Conservation (phyloP, 176 grass and related monocot genomes). For the Eleusine coracana region DNA sequence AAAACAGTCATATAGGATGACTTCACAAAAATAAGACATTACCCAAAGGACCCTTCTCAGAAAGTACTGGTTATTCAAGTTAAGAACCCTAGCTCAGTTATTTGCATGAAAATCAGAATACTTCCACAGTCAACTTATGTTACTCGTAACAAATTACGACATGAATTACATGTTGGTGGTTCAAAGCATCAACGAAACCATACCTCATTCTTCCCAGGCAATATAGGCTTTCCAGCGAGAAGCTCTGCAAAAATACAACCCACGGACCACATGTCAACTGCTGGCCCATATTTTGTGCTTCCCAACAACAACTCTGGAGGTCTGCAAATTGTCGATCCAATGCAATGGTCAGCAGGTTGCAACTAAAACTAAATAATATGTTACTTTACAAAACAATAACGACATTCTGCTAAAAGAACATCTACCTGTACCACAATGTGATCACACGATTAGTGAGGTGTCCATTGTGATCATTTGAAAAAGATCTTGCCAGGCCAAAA, state of each 20-base stretch:
- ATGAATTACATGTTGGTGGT: background rate
- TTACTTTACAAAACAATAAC: constrained; percentile 23
- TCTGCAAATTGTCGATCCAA: constrained; percentile 56
- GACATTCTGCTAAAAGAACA: constrained; percentile 25
- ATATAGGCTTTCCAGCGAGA: constrained; percentile 81
- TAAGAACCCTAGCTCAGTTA: background rate
- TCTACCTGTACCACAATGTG: constrained; percentile 93
- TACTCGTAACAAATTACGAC: background rate
- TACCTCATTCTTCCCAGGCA: constrained; percentile 94
- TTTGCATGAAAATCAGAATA: background rate
- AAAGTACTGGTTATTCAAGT: background rate
- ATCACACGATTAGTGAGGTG: constrained; percentile 94
- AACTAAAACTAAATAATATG: background rate
- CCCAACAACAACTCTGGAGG: constrained; percentile 89
- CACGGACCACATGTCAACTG: constrained; percentile 98
- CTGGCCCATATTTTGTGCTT: constrained; percentile 82
- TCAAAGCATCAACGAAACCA: constrained; percentile 30
- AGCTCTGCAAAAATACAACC: constrained; percentile 99
- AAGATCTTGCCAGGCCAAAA: constrained; percentile 92
- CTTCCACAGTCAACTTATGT: background rate
- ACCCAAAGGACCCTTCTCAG: background rate
- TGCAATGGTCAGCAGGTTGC: constrained; percentile 5
- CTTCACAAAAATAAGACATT: constrained; percentile 1
- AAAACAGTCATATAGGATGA: background rate
- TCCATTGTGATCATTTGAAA: constrained; percentile 76